A percentile compares a stretch with the other conserved stretches of the same genome.
Evolutionary conservation across 169 alveolate genomes (phyloP).

Genomic region (Babesia ovata): DNA sequence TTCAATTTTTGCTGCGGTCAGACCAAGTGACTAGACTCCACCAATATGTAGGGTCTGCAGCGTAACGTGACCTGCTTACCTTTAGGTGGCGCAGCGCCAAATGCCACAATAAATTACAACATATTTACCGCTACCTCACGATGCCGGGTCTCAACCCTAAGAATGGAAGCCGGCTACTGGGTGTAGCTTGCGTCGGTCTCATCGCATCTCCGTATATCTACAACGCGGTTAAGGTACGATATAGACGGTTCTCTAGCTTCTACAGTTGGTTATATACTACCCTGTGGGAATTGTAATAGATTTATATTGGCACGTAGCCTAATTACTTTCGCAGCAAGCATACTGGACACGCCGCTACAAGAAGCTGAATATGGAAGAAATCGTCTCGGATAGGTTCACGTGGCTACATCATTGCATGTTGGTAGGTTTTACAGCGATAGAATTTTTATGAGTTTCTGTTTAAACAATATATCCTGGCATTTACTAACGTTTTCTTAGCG

Average conservation of each 20-base stretch:
- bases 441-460: no score
- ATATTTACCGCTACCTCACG: neutral
- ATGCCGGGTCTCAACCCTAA: conserved; percentile 9
- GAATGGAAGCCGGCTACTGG: conserved; percentile 32
- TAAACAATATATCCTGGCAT: neutral
- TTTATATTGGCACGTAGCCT: neutral
- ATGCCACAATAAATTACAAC: no score
- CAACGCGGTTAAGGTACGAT: conserved; percentile 18
- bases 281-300: neutral
- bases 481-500: conserved; percentile 23
- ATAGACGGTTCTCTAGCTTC: neutral
- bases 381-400: conserved; percentile 76
- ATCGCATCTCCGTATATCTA: conserved; percentile 38
- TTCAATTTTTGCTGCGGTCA: no score
- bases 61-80: no score
- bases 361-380: conserved; percentile 76
- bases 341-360: conserved; percentile 77
- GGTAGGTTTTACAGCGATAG: conserved; percentile 48
- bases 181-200: conserved; percentile 13
- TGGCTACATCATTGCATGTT: conserved; percentile 81
- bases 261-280: neutral
- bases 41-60: no score
- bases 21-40: no score
- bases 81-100: no score
- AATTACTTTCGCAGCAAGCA: conserved; percentile 55